A percentile compares a stretch with the other conserved stretches of the same genome.
Evolutionary conservation across 2,329 filamentous ascomycete genomes (phyloP).

Genomic region (Botrytis pseudocinerea): DNA sequence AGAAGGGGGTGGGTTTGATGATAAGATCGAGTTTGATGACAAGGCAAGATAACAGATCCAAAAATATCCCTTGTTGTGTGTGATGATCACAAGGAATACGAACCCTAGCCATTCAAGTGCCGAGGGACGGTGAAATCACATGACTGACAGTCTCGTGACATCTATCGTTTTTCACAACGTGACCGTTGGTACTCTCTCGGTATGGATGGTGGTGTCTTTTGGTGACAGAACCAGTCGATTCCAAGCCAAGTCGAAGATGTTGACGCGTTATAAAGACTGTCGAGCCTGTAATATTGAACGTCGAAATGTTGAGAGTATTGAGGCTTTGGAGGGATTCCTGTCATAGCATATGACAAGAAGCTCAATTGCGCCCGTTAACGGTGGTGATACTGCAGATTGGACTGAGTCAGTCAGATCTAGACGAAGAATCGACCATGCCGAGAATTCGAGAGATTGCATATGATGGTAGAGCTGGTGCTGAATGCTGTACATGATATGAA

Average conservation of each 20-base stretch:
- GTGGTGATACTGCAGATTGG: neutral
- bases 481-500: too few species aligned
- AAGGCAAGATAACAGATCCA: slow-evolving; percentile 3
- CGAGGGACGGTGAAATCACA: neutral
- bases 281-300: neutral
- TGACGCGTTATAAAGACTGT: neutral
- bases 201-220: neutral
- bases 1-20: neutral
- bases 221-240: neutral
- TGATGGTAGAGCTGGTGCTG: neutral
- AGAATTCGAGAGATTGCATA: neutral
- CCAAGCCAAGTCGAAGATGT: neutral
- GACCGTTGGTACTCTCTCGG: neutral
- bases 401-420: neutral
- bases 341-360: neutral
- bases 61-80: neutral
- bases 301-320: neutral
- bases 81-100: slow-evolving; percentile 1
- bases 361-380: neutral
- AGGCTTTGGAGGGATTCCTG: neutral
- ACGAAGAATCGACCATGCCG: neutral
- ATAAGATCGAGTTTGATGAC: neutral
- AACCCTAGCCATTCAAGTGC: neutral
- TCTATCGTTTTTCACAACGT: neutral
- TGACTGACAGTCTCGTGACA: neutral